phyloP scores from a whole-genome alignment of 768 basidiomycete genomes.

The Tremella mesenterica region DNA sequence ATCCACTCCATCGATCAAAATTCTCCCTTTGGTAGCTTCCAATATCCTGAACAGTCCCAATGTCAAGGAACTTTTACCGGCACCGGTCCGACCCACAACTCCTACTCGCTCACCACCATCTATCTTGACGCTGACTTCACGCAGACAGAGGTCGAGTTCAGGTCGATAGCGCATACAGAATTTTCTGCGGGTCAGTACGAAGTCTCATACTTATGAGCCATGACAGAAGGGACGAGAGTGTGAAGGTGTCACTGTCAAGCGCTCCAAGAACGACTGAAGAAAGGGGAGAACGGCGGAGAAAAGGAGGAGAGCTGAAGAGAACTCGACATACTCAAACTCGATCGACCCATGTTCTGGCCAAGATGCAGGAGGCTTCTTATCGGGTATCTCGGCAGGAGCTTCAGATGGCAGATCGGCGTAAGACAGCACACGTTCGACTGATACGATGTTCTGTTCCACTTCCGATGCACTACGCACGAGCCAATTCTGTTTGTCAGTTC shows the following conservation, averaged over 20 bases:
- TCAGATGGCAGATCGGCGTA: slow-evolving; percentile 39
- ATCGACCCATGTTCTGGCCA: slow-evolving; percentile 40
- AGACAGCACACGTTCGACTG: slow-evolving; percentile 43
- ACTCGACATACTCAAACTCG: slow-evolving; percentile 40
- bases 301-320: too few species aligned
- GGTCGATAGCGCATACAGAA: slow-evolving; percentile 43
- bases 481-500: slow-evolving; percentile 33
- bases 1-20: slow-evolving; percentile 79
- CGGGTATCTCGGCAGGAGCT: slow-evolving; percentile 38
- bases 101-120: slow-evolving; percentile 42
- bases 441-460: slow-evolving; percentile 44
- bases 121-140: slow-evolving; percentile 40
- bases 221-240: not conserved
- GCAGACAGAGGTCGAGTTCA: slow-evolving; percentile 41
- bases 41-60: slow-evolving; percentile 45
- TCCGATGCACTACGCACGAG: slow-evolving; percentile 43
- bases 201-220: not conserved
- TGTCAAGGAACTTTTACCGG: slow-evolving; percentile 43
- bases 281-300: too few species aligned
- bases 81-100: slow-evolving; percentile 42
- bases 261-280: too few species aligned
- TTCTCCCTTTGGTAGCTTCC: slow-evolving; percentile 66
- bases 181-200: slow-evolving; percentile 13
- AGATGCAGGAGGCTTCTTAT: slow-evolving; percentile 27
- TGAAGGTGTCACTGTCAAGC: not conserved